phyloP scores from a whole-genome alignment of 2,329 filamentous ascomycete species.

The Diplodia scrobiculata region DNA sequence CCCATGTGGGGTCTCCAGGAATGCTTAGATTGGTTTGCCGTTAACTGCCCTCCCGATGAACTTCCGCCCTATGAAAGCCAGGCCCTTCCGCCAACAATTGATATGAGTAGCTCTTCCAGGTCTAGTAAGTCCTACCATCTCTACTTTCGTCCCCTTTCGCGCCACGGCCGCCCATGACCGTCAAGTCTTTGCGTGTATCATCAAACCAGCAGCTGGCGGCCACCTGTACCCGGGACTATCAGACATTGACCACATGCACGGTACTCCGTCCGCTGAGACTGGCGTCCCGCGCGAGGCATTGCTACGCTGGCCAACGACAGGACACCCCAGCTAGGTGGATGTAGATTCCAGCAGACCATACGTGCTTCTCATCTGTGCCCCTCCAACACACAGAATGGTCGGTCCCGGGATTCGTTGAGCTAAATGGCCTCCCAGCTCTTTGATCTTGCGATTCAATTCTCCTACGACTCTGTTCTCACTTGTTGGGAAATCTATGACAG shows the following conservation, averaged over 20 bases:
- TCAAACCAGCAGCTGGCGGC: neutral
- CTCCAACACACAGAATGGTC: neutral
- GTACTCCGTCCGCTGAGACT: too few relatives aligned
- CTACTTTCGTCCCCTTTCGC: neutral
- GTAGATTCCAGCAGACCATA: neutral
- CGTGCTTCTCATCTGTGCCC: neutral
- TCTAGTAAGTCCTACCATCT: conserved; percentile 34
- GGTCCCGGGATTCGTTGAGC: neutral
- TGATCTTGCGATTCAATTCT: too few relatives aligned
- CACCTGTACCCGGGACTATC: neutral
- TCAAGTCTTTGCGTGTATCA: neutral
- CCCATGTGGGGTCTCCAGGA: conserved; percentile 82
- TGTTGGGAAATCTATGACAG: neutral
- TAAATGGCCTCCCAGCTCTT: neutral
- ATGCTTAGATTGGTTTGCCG: conserved; percentile 85
- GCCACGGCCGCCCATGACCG: neutral
- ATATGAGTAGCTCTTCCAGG: conserved; percentile 34
- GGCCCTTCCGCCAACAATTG: neutral
- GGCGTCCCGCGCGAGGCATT: neutral
- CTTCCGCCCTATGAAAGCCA: conserved; percentile 67
- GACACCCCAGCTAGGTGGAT: neutral
- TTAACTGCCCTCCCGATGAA: conserved; percentile 69
- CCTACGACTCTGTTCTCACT: too few relatives aligned
- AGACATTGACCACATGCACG: too few relatives aligned
- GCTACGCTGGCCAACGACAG: neutral